Evolutionary conservation across 1,284 basidiomycete species (phyloP), one percentile per base, ranked within the genome.

Genomic region (Malassezia slooffiae): DNA sequence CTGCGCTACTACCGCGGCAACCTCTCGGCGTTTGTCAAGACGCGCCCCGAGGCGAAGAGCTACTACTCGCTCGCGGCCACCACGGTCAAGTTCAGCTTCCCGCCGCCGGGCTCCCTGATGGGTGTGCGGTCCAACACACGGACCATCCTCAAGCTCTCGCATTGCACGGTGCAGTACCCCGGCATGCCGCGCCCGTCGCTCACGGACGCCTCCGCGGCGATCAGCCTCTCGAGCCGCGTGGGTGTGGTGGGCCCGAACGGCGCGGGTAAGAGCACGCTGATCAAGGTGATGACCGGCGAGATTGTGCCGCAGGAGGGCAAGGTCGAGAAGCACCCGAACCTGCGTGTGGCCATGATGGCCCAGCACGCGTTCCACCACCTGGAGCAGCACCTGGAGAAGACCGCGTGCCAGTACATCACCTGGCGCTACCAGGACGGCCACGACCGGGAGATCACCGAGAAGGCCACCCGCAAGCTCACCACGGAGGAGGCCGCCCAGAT

Each of bases 351-450:
- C 43, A 95, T 95, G 73, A 89, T 97, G 58, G 91, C 91, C 9
- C 91, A 97, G 70, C 91, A 97, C 72, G 64, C 65, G 5, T 68
- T 68, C 61, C 54, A 58, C 47, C 59, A 65, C 38, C 48, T 69
- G 28, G 66, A 69, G 52, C 62, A 67, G 54, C 66, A 69, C 42
- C 55, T 69, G 12, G 66, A 69, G 38, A 69, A 69, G 58, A 53
- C 59, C 9, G 61, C 66, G 6, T 54, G 55, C 43, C 56, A 67
- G 37, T 69, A 69, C 55, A 69, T 66, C 62, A 87, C 91, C 73
- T 97, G 91, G 91, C 84, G 91, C 63, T 97, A 90, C 80, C 90
- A 96, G 72, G 90, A 95, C 71, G 93, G 91, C 36, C 85, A 93
- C 72, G 91, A 97, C 76, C 84, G 90, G 81, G 76, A 97, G 73